phyloP scores from a whole-genome alignment of 305 asterid genomes.

The Plantago coronopus region DNA sequence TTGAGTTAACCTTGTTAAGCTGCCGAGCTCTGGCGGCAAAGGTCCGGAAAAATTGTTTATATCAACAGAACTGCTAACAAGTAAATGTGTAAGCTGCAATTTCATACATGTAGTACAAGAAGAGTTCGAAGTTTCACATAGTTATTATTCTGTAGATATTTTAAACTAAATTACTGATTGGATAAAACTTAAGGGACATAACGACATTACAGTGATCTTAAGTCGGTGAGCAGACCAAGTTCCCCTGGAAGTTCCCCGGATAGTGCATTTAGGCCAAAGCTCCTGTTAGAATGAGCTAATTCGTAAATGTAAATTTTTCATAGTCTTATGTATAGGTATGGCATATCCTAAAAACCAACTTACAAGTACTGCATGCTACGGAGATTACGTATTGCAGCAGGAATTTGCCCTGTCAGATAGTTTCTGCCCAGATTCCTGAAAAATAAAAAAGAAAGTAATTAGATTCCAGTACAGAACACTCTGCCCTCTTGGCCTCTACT shows the following conservation, averaged over 20 bases:
- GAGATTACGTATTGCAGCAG: constrained; percentile 56
- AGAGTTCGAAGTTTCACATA: too few relatives aligned
- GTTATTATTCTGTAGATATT: too few relatives aligned
- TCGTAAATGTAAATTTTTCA: too few relatives aligned
- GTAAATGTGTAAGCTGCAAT: neutral
- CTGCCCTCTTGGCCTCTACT: too few relatives aligned
- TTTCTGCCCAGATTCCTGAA: constrained; percentile 62
- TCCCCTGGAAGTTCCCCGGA: constrained; percentile 74
- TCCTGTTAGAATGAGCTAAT: constrained; percentile 26
- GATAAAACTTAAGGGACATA: constrained; percentile 25
- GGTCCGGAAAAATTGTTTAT: constrained; percentile 75
- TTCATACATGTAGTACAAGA: too few relatives aligned
- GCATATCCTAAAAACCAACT: constrained; percentile 4
- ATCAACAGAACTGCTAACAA: constrained; percentile 29
- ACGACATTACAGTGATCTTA: constrained; percentile 66
- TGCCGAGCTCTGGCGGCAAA: constrained; percentile 66
- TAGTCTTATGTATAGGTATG: neutral
- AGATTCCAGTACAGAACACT: too few relatives aligned
- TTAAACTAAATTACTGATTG: neutral
- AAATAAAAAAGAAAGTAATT: neutral
- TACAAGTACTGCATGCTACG: constrained; percentile 62
- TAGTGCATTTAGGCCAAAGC: constrained; percentile 54
- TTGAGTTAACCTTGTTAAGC: constrained; percentile 36
- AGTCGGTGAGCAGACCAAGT: constrained; percentile 65
- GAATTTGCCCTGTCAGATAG: constrained; percentile 66